Evolutionary conservation across 2,329 filamentous ascomycete species (phyloP).

Genomic region (Fusarium sp.): DNA sequence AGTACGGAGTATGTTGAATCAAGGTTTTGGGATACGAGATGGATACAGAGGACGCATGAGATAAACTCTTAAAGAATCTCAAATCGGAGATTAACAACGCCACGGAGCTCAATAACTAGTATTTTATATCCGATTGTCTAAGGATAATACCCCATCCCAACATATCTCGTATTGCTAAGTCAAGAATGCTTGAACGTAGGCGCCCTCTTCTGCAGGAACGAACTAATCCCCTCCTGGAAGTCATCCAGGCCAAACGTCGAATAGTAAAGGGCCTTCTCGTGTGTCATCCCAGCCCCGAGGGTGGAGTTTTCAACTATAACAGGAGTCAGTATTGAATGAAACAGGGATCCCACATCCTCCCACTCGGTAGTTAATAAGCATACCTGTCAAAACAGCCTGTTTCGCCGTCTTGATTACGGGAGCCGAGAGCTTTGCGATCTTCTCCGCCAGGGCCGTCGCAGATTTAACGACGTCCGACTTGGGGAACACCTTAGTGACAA

Average conservation of each 20-base stretch:
- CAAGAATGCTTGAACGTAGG: conserved; percentile 34
- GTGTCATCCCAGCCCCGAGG: conserved; percentile 28
- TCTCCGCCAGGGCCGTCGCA: conserved; percentile 26
- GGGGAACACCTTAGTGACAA: conserved; percentile 38
- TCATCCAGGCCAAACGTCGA: conserved; percentile 34
- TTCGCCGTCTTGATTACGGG: conserved; percentile 35
- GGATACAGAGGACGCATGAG: not conserved
- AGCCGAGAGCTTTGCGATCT: conserved; percentile 26
- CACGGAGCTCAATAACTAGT: not conserved
- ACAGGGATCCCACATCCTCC: not conserved
- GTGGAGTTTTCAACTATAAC: conserved; percentile 22
- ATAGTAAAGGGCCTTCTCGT: conserved; percentile 38
- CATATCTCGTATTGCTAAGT: not conserved
- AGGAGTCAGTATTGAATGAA: conserved; percentile 3
- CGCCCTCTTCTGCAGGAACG: conserved; percentile 25
- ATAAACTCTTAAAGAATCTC: not conserved
- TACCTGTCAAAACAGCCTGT: conserved; percentile 37
- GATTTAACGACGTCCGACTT: conserved; percentile 23
- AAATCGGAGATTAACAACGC: not conserved
- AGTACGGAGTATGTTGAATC: not conserved
- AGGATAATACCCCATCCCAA: not conserved
- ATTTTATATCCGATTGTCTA: not conserved
- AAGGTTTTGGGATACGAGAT: not conserved
- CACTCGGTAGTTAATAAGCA: not conserved
- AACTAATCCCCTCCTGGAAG: conserved; percentile 35